Conservation (phyloP, 305 asterid species). For the Fraxinus angustifolia region DNA sequence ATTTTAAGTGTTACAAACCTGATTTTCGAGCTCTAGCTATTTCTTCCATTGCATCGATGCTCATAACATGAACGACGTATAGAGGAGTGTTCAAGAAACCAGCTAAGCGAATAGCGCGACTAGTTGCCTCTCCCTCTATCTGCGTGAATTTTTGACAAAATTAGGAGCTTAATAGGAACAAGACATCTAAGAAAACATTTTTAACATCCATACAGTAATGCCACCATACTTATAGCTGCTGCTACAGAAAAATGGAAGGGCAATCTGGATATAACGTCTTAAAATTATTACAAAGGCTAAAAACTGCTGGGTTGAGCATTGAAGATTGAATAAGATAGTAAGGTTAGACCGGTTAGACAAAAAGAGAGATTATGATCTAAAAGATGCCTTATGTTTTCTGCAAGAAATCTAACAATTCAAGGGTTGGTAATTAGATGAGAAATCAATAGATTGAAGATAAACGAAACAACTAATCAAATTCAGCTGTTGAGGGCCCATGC, state of each 20-base stretch:
- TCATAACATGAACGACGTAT: conserved; percentile 96
- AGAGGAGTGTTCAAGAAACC: conserved; percentile 85
- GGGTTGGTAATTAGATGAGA: background rate
- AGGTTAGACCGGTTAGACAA: background rate
- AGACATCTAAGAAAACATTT: background rate
- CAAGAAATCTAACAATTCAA: background rate
- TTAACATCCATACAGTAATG: conserved; percentile 9
- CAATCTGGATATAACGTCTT: background rate
- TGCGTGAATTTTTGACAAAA: conserved; percentile 31
- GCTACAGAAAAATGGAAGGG: background rate
- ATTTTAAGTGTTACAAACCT: conserved; percentile 39
- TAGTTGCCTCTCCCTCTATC: conserved; percentile 95
- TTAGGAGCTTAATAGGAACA: conserved; percentile 17
- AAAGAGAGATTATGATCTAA: background rate
- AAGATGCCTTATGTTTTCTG: background rate
- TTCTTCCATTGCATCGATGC: conserved; percentile 98
- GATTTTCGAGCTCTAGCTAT: conserved; percentile 89
- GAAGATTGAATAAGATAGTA: background rate
- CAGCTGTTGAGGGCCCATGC: background rate
- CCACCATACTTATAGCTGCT: background rate
- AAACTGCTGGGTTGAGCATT: background rate
- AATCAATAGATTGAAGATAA: background rate
- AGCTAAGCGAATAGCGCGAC: conserved; percentile 93
- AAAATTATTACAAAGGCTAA: background rate
- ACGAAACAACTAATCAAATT: background rate